Evolutionary conservation across 1,284 basidiomycete species (phyloP).

Genomic region (Microbotryum intermedium): DNA sequence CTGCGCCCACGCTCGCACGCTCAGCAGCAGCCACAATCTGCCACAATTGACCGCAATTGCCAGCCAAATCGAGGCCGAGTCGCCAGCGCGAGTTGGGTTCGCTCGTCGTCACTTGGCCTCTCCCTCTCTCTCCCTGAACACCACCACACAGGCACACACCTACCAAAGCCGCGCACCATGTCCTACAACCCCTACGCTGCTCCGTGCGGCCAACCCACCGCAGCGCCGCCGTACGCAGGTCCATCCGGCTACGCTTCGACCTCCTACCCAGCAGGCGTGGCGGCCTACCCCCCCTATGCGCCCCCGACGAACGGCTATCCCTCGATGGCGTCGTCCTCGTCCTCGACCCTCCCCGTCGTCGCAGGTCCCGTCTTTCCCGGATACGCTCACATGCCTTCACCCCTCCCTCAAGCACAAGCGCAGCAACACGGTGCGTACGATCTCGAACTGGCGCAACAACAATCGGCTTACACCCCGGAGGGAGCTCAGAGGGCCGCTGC

Average conservation of each 20-base stretch:
- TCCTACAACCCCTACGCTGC: conserved; percentile 21
- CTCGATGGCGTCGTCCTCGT: too few relatives aligned
- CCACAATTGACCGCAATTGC: too few relatives aligned
- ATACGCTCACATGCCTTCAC: conserved; percentile 1
- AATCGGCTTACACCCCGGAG: conserved; percentile 33
- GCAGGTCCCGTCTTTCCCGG: conserved; percentile 2
- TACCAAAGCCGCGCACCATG: not conserved
- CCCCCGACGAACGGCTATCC: not conserved
- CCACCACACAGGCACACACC: not conserved
- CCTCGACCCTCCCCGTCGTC: not conserved
- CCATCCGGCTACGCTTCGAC: not conserved
- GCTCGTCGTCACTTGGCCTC: not conserved
- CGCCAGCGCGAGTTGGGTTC: not conserved
- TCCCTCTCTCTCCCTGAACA: not conserved
- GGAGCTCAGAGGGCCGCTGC: conserved; percentile 8
- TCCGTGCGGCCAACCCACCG: not conserved
- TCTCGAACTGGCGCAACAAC: conserved; percentile 23
- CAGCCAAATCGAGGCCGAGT: not conserved
- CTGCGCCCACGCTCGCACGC: not conserved
- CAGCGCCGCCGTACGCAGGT: not conserved
- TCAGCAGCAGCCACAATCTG: too few relatives aligned
- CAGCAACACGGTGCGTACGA: conserved; percentile 16
- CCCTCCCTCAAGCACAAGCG: not conserved
- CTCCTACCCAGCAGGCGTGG: not conserved
- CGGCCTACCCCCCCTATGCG: not conserved